A percentile compares a stretch with the other conserved stretches of the same genome.
Conservation (phyloP, 192 early-diverging fungal species). For the Entomortierella parvispora region DNA sequence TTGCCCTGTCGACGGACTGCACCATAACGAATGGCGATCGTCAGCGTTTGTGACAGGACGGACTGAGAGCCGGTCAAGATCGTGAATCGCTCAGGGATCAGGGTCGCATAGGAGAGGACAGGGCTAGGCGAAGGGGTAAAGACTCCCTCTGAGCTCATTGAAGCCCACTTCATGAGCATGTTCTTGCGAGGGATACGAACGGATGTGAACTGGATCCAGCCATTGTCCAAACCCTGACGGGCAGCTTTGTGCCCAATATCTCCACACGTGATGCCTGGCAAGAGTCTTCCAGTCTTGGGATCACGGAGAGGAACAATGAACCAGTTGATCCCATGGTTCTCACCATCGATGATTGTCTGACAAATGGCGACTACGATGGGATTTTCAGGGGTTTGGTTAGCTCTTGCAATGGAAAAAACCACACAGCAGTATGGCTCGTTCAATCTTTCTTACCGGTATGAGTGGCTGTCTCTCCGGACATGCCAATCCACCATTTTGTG, state of each 20-base stretch:
- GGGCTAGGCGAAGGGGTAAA: conserved; percentile 62
- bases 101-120: conserved; percentile 60
- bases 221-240: conserved; percentile 69
- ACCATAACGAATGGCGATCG: conserved; percentile 68
- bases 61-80: conserved; percentile 46
- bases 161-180: conserved; percentile 67
- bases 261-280: conserved; percentile 62
- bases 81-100: conserved; percentile 70
- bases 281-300: conserved; percentile 51
- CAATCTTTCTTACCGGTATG: conserved; percentile 52
- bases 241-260: conserved; percentile 68
- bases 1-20: conserved; percentile 68
- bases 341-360: conserved; percentile 65
- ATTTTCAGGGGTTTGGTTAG: neutral
- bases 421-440: neutral
- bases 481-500: conserved; percentile 77
- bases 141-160: conserved; percentile 54
- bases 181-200: conserved; percentile 62
- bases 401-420: neutral
- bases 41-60: conserved; percentile 55
- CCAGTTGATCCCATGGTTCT: conserved; percentile 69
- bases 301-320: conserved; percentile 70
- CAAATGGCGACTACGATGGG: conserved; percentile 52
- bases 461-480: conserved; percentile 68
- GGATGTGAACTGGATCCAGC: conserved; percentile 69